A percentile compares a stretch with the other conserved stretches of the same genome.
Evolutionary conservation across 345 rosid species (phyloP).

Genomic region (Arabis hirsuta): DNA sequence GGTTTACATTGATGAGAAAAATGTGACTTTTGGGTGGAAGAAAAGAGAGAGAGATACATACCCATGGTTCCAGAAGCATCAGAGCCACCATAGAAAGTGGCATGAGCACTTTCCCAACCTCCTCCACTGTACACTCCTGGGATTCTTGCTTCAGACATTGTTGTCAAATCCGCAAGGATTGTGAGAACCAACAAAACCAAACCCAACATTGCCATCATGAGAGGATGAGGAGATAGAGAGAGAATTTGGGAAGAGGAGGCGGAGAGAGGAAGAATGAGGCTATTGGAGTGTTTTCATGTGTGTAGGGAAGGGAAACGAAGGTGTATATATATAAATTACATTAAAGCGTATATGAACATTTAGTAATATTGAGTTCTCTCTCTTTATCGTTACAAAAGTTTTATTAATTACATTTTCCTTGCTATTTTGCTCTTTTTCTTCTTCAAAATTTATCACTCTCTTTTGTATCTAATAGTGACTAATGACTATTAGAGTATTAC

Average conservation of each 20-base stretch:
- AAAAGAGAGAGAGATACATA: slow-evolving; percentile 33
- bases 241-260: slow-evolving; percentile 6
- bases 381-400: slow-evolving; percentile 24
- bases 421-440: background rate
- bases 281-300: slow-evolving; percentile 27
- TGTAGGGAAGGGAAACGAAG: slow-evolving; percentile 34
- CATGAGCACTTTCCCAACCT: slow-evolving; percentile 78
- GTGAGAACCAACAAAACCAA: slow-evolving; percentile 30
- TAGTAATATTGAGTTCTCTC: slow-evolving; percentile 2
- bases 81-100: slow-evolving; percentile 87
- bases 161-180: slow-evolving; percentile 30
- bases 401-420: background rate
- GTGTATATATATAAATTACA: slow-evolving; percentile 34
- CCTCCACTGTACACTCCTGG: slow-evolving; percentile 77
- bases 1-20: slow-evolving; percentile 4
- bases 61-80: slow-evolving; percentile 97
- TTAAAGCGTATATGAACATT: background rate
- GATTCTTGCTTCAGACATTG: slow-evolving; percentile 61
- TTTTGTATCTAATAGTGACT: too few relatives aligned
- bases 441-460: background rate
- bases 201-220: slow-evolving; percentile 39
- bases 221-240: slow-evolving; percentile 1
- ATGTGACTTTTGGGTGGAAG: background rate
- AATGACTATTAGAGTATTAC: too few relatives aligned
- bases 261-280: slow-evolving; percentile 19